Percentiles rank a stretch among this genome's conserved stretches.
Conservation (phyloP, 768 basidiomycete species). For the Lactarius quietus region DNA sequence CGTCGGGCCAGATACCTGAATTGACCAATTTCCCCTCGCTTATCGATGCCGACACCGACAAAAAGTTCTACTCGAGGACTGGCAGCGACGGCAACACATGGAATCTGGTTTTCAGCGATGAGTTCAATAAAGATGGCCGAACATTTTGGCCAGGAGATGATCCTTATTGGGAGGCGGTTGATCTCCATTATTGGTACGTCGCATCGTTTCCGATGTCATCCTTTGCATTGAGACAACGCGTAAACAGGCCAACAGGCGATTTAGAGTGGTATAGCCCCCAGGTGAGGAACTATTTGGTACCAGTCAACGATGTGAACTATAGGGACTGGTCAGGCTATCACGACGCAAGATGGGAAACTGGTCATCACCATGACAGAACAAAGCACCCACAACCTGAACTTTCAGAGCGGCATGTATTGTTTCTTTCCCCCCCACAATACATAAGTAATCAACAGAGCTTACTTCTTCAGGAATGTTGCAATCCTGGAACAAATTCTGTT, state of each 20-base stretch:
- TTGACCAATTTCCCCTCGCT: slow-evolving; percentile 63
- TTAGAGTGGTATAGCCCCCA: slow-evolving; percentile 82
- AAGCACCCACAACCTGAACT: slow-evolving; percentile 76
- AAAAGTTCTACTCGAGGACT: slow-evolving; percentile 48
- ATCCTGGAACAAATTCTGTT: slow-evolving; percentile 94
- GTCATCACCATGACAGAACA: slow-evolving; percentile 76
- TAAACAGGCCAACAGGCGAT: slow-evolving; percentile 58
- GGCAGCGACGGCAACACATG: slow-evolving; percentile 78
- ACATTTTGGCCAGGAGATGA: slow-evolving; percentile 81
- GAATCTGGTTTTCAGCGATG: slow-evolving; percentile 84
- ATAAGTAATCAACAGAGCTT: background rate
- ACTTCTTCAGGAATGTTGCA: slow-evolving; percentile 49
- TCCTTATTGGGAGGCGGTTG: slow-evolving; percentile 82
- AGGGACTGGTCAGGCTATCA: slow-evolving; percentile 47
- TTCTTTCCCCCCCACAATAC: background rate
- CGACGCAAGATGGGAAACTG: slow-evolving; percentile 72
- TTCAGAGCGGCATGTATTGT: slow-evolving; percentile 58
- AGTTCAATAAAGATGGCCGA: slow-evolving; percentile 70
- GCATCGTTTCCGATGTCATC: background rate
- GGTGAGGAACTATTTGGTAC: slow-evolving; percentile 36
- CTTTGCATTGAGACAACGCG: slow-evolving; percentile 2
- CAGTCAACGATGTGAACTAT: slow-evolving; percentile 9
- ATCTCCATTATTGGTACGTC: slow-evolving; percentile 76
- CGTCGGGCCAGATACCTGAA: slow-evolving; percentile 79
- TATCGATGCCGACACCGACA: slow-evolving; percentile 77